These are phyloP conservation scores for Pelargonium fulgidum DNA, from an alignment of 441 rosid genomes.

Conservation along the genomic window DNA sequence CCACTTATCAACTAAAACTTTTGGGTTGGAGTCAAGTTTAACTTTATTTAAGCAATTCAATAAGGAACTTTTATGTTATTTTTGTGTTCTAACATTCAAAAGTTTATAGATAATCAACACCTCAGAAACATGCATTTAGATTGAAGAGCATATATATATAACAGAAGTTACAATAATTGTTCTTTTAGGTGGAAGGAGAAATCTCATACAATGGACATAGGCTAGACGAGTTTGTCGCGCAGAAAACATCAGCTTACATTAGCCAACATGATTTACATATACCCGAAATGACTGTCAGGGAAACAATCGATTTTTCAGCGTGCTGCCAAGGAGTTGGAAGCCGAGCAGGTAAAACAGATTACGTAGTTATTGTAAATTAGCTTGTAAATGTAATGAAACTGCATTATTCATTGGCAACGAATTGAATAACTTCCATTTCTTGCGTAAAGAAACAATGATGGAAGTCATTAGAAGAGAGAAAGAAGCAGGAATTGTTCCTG, in stretches of 20 bases:
- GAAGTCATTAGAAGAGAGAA: constrained; percentile 51
- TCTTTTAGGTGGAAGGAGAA: constrained; percentile 35
- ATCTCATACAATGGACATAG: constrained; percentile 38
- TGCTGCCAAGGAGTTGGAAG: constrained; percentile 46
- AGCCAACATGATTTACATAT: constrained; percentile 60
- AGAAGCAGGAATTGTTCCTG: constrained; percentile 40
- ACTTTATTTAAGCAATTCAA: no score
- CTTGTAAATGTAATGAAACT: background rate
- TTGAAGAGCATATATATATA: no score
- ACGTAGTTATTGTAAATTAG: no score
- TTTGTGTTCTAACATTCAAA: no score
- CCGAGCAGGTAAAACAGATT: constrained; percentile 32
- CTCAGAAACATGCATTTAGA: no score
- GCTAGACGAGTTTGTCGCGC: constrained; percentile 46
- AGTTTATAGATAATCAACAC: no score
- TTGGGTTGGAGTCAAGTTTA: no score
- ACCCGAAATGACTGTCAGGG: constrained; percentile 66
- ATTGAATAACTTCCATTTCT: background rate
- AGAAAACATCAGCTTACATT: constrained; percentile 52
- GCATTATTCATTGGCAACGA: background rate
- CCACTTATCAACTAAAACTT: no score
- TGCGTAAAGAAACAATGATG: constrained; percentile 33
- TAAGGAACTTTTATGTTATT: no score
- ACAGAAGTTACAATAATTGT: background rate
- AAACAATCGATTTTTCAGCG: constrained; percentile 48